Base-by-base conservation (phyloP, 2,329 filamentous ascomycete genomes). In the Shiraia sp. region DNA sequence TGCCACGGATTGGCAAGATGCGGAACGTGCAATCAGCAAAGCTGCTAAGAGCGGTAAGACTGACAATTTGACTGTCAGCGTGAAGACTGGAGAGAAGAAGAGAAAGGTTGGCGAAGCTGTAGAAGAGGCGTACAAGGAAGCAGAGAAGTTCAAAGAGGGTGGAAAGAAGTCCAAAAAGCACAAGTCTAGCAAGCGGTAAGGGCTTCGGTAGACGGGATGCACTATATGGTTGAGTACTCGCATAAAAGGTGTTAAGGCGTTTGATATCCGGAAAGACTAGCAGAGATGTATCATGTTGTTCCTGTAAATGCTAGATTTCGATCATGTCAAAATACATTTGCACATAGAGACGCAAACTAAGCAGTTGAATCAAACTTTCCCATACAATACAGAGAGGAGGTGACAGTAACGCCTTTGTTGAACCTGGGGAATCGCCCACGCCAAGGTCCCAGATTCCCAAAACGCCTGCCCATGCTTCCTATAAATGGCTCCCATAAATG, bases 61-160 rank as follows among this genome's bases (percentile, higher is more conserved):
- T 36, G 73, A 76, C 33, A 81, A 78, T 59, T 77, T 78, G 12
- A 86, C 84, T 0, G 89, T 96, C 19, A 91, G 87, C 64, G 82
- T 97, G 40, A 93, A 91, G 77, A 82, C 83, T n/a, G 76, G 75
- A 43, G 89, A 90, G 45, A 63, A 63, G 50, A 92, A 93, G 77
- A 78, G 89, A 57, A 95, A 95, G 73, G 87, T 82, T 35, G 74
- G 75, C 6, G 77, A 79, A 55, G 72, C 75, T 0, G 72, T 78
- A 2, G 75, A 72, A 17, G 77, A 79, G 38, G 74, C 77, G 6
- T 59, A 61, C 35, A 66, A 66, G 40, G 69, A 72, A 42, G 66
- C 55, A 0, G 61, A 66, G 39, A 63, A 65, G 48, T 47, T 58
- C 32, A 66, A 61, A 25, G 68, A 71, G 23, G 47, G 58, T 16